phyloP scores from a whole-genome alignment of 2,329 filamentous ascomycete genomes.

The Aureobasidium subglaciale region DNA sequence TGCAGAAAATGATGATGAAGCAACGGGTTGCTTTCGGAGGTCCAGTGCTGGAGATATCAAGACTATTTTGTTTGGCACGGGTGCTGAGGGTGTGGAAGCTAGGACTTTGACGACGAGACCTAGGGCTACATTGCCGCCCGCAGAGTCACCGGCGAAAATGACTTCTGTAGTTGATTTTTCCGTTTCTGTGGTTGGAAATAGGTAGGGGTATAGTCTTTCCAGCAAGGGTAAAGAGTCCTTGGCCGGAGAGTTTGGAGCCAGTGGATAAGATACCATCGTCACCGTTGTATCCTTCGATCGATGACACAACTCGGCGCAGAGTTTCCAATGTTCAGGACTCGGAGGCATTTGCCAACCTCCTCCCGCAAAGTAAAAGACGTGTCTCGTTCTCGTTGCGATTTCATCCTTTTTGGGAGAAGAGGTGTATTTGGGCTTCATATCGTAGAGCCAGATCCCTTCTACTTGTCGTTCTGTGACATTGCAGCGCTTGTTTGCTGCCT shows the following conservation, averaged over 20 bases:
- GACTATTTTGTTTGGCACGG: conserved; percentile 33
- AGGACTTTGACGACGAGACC: conserved; percentile 35
- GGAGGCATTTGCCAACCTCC: conserved; percentile 51
- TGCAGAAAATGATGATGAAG: conserved; percentile 18
- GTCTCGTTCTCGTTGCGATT: conserved; percentile 19
- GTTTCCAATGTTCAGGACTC: conserved; percentile 45
- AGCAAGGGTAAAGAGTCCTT: conserved; percentile 43
- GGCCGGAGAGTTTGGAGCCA: conserved; percentile 49
- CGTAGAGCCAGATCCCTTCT: conserved; percentile 41
- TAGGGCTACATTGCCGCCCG: conserved; percentile 49
- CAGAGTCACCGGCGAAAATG: conserved; percentile 49
- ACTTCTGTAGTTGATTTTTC: conserved; percentile 29
- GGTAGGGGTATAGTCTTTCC: conserved; percentile 36
- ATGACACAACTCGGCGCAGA: conserved; percentile 40
- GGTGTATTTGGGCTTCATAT: conserved; percentile 27
- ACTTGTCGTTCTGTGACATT: conserved; percentile 35
- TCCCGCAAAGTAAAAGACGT: conserved; percentile 50
- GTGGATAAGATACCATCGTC: conserved; percentile 46
- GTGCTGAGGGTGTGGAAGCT: conserved; percentile 23
- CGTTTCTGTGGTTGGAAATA: conserved; percentile 35
- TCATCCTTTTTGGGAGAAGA: conserved; percentile 12
- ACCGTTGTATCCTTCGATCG: conserved; percentile 37
- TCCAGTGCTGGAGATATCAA: conserved; percentile 45
- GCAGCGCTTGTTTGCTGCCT: conserved; percentile 29
- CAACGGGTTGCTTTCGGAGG: conserved; percentile 30